phyloP scores from a whole-genome alignment of 2,329 filamentous ascomycete genomes.

The Sarocladium strictum region DNA sequence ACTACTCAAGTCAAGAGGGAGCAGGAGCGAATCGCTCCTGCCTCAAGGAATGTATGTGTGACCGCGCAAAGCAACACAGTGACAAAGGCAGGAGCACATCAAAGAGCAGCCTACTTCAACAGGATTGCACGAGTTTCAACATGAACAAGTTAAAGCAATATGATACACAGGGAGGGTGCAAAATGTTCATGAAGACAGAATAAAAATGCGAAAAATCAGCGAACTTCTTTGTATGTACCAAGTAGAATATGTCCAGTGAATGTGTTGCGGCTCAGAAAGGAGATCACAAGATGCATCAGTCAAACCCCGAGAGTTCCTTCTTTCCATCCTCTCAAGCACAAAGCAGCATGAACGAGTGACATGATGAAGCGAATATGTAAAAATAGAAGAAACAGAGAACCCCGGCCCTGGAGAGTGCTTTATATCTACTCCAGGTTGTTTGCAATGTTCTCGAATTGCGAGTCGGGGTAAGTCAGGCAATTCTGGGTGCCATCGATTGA shows the following conservation, averaged over 20 bases:
- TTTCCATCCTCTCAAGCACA: no score
- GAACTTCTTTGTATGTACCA: background rate
- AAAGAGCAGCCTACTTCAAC: background rate
- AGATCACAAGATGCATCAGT: background rate
- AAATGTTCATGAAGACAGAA: no score
- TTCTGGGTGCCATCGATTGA: constrained; percentile 42
- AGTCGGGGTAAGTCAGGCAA: constrained; percentile 44
- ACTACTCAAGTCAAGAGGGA: background rate
- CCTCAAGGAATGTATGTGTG: background rate
- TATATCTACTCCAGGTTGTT: constrained; percentile 20
- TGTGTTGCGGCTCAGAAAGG: background rate
- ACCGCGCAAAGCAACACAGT: background rate
- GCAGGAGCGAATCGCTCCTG: background rate
- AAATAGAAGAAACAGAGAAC: no score
- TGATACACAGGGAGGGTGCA: no score
- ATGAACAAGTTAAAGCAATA: no score
- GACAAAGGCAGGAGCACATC: background rate
- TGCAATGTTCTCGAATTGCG: constrained; percentile 49
- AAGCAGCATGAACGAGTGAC: no score
- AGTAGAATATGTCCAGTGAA: constrained; percentile 2
- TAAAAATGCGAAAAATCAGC: no score
- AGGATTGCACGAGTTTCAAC: no score
- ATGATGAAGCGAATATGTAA: no score
- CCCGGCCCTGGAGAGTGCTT: no score
- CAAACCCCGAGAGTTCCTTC: no score